Conservation (phyloP, 352 stramenopile genomes). For the Phytopythium cucurbitacearum region DNA sequence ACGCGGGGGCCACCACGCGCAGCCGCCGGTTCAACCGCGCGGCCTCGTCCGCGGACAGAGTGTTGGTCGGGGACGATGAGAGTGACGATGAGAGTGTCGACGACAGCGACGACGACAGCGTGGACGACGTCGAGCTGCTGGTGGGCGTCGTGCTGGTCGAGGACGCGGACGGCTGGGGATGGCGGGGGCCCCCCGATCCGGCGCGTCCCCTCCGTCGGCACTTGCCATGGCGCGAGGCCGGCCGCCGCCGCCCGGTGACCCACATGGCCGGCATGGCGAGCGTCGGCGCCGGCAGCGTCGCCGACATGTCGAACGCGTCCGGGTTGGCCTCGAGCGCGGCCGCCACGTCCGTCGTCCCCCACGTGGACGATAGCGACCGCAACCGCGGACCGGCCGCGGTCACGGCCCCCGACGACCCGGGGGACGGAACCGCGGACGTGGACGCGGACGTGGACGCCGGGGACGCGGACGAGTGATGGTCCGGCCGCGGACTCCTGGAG, state of each 20-base stretch:
- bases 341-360: constrained; percentile 34
- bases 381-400: constrained; percentile 19
- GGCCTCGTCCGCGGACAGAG: constrained; percentile 48
- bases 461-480: too few relatives aligned
- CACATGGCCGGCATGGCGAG: constrained; percentile 33
- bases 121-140: constrained; percentile 7
- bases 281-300: constrained; percentile 33
- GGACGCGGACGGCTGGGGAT: constrained; percentile 10
- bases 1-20: constrained; percentile 47
- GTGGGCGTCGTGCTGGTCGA: constrained; percentile 18
- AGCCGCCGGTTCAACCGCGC: constrained; percentile 40
- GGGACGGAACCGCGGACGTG: constrained; percentile 14
- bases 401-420: neutral
- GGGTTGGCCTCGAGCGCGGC: constrained; percentile 31
- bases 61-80: constrained; percentile 15
- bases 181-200: constrained; percentile 2
- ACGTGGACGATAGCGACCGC: constrained; percentile 63
- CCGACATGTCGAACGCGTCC: constrained; percentile 36
- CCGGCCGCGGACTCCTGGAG: too few relatives aligned
- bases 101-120: constrained; percentile 6
- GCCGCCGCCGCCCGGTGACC: constrained; percentile 35
- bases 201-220: constrained; percentile 25
- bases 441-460: constrained; percentile 1
- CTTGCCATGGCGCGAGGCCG: constrained; percentile 20
- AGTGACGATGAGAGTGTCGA: constrained; percentile 16